These are phyloP conservation scores for Umbellularia californica DNA, from an alignment of 164 flowering plant species.

Conservation along the genomic window DNA sequence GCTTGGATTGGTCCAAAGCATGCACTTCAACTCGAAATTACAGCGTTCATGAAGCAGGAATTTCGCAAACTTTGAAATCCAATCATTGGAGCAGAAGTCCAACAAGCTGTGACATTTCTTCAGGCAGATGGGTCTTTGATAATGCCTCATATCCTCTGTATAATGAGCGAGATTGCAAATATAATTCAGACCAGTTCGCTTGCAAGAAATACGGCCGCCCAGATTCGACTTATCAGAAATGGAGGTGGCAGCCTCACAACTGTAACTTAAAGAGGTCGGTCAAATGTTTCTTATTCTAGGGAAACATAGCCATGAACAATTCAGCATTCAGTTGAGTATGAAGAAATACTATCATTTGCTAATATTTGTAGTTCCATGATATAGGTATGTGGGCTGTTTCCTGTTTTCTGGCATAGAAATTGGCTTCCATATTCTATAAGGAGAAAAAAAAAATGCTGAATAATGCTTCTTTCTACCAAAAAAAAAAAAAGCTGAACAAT, in stretches of 20 bases:
- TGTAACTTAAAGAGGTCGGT: slow-evolving; percentile 77
- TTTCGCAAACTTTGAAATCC: slow-evolving; percentile 7
- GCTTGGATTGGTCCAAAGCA: slow-evolving; percentile 59
- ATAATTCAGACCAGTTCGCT: slow-evolving; percentile 91
- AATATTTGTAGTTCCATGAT: too few species aligned
- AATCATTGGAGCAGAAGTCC: slow-evolving; percentile 13
- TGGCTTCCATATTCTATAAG: neutral
- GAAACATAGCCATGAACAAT: neutral
- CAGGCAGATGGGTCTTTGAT: slow-evolving; percentile 85
- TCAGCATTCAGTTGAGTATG: neutral
- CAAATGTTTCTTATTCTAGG: neutral
- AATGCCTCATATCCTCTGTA: slow-evolving; percentile 67
- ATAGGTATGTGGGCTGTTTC: neutral
- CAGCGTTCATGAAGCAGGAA: slow-evolving; percentile 34
- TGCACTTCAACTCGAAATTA: slow-evolving; percentile 49
- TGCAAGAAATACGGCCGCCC: slow-evolving; percentile 80
- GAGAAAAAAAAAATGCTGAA: neutral
- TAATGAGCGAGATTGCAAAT: slow-evolving; percentile 71
- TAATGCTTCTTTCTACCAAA: neutral
- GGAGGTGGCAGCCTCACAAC: slow-evolving; percentile 94
- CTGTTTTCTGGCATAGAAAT: neutral
- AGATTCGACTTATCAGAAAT: slow-evolving; percentile 71
- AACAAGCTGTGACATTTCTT: slow-evolving; percentile 63
- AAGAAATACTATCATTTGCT: too few species aligned
- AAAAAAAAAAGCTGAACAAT: neutral